Percentiles rank a stretch among this genome's conserved stretches.
phyloP scores from a whole-genome alignment of 768 basidiomycete genomes.

The Mycena leptocephala region DNA sequence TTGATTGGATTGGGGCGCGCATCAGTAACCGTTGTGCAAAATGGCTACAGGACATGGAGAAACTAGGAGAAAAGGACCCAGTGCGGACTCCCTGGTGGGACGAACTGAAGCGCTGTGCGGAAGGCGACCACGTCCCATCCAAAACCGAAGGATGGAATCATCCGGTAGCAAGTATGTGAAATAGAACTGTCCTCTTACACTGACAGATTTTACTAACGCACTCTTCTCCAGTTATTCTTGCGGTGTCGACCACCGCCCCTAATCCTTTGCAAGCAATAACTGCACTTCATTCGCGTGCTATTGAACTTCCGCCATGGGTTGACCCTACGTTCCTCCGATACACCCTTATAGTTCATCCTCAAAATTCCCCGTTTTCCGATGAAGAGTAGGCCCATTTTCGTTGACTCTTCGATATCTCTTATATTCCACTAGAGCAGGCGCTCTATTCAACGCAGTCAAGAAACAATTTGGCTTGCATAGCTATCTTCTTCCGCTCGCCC shows the following conservation, averaged over 20 bases:
- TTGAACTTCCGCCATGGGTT: slow-evolving; percentile 88
- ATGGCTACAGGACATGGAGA: slow-evolving; percentile 83
- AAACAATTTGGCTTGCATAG: slow-evolving; percentile 88
- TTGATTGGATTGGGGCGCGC: slow-evolving; percentile 90
- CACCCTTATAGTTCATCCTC: slow-evolving; percentile 85
- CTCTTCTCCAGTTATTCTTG: slow-evolving; percentile 77
- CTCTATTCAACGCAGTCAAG: slow-evolving; percentile 90
- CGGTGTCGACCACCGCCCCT: slow-evolving; percentile 85
- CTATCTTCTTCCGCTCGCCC: slow-evolving; percentile 75
- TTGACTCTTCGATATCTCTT: slow-evolving; percentile 1
- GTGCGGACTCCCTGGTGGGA: slow-evolving; percentile 90
- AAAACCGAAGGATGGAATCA: slow-evolving; percentile 90
- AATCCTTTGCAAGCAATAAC: slow-evolving; percentile 89
- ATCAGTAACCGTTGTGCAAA: slow-evolving; percentile 73
- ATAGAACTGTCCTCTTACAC: slow-evolving; percentile 11
- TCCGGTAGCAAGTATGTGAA: slow-evolving; percentile 80
- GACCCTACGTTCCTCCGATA: slow-evolving; percentile 81
- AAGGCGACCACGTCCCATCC: slow-evolving; percentile 84
- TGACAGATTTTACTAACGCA: slow-evolving; percentile 5
- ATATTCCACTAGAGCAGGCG: slow-evolving; percentile 69
- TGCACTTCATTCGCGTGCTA: slow-evolving; percentile 75
- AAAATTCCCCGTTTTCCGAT: slow-evolving; percentile 77
- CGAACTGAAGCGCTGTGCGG: slow-evolving; percentile 82
- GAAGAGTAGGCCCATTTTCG: slow-evolving; percentile 76
- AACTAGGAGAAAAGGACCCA: slow-evolving; percentile 55